Evolutionary conservation across 441 rosid genomes (phyloP), one percentile per base, ranked within the genome.

Genomic region (Metrosideros polymorpha): DNA sequence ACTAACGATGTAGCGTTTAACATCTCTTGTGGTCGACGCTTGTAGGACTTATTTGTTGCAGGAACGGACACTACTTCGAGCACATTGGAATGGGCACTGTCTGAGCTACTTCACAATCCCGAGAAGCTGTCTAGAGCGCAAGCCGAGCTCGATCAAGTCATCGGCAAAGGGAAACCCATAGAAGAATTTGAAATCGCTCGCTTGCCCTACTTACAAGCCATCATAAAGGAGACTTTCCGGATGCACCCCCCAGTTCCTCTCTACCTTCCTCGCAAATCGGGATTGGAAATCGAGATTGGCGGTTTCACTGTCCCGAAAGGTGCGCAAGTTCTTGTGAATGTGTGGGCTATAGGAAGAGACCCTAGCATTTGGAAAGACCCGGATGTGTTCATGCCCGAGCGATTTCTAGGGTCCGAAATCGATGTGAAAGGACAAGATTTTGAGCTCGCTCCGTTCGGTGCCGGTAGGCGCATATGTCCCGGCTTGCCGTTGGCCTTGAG

Each of bases 301-400:
- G 90, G 91, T 0, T 92, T 84, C 43, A 76, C 83, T 6, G 29
- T 86, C 77, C 87, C 54, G 32, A 83, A 57, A 82, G 87, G 29
- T 8, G 55, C 87, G 25, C 87, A 79, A 83, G 85, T 90, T 14
- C n/a, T 92, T 19, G 92, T 94, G 24, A 94, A 93, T 29, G 93
- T 87, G 12, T 93, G 95, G 94, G 94, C 92, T 29, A 87, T 92
- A 7, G 92, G 93, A 27, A 79, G 96, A 84, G 95, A 94, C 59
- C 92, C 90, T 8, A 77, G 30, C 5, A 22, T 6, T 10, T 94
- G 96, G 94, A 89, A 93, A 25, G 82, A 90, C n/a, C 92, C 95
- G 0, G 45, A 61, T 6, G 50, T 35, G 24, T 93, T 94, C 63
- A 6, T 77, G 15, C 96, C 96, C 6, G 94, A 94, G 84, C 90